Conservation (phyloP, 1,284 basidiomycete genomes). For the Microbotryum violaceum region DNA sequence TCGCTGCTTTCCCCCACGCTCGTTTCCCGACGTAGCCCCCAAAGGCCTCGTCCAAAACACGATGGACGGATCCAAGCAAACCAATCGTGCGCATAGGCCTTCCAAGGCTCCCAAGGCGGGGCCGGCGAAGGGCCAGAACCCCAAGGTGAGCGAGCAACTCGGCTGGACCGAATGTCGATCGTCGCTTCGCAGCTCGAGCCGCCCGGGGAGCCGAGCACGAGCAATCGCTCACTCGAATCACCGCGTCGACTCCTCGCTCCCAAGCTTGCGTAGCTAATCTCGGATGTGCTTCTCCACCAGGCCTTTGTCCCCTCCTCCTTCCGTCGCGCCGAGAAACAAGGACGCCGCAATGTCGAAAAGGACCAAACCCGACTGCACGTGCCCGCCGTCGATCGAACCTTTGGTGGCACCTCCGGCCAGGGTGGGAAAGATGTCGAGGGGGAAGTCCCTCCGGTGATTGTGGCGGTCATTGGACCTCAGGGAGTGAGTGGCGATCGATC, state of each 20-base stretch:
- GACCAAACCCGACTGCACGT: conserved; percentile 95
- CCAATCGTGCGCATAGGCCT: conserved; percentile 24
- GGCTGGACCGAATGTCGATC: not conserved
- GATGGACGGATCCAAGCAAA: conserved; percentile 13
- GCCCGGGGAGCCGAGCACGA: not conserved
- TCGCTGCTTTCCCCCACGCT: too few species aligned
- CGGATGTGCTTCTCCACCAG: conserved; percentile 32
- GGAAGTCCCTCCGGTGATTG: conserved; percentile 84
- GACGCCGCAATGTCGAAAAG: conserved; percentile 80
- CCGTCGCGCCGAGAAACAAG: conserved; percentile 76
- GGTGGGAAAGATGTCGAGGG: conserved; percentile 44
- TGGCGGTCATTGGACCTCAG: conserved; percentile 94
- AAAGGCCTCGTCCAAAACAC: not conserved
- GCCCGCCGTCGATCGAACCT: conserved; percentile 87
- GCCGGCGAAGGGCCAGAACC: conserved; percentile 61
- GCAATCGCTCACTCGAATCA: not conserved
- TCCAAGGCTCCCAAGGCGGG: conserved; percentile 47
- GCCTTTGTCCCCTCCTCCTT: conserved; percentile 90
- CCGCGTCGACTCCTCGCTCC: too few species aligned
- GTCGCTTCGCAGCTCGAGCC: not conserved
- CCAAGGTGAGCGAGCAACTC: conserved; percentile 61
- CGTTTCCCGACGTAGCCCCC: too few species aligned
- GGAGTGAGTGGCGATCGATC: conserved; percentile 51
- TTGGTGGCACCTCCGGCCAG: conserved; percentile 41
- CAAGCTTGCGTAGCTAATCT: not conserved